Evolutionary conservation across 257 asterid species (phyloP).

Genomic region (Cinchona pubescens): DNA sequence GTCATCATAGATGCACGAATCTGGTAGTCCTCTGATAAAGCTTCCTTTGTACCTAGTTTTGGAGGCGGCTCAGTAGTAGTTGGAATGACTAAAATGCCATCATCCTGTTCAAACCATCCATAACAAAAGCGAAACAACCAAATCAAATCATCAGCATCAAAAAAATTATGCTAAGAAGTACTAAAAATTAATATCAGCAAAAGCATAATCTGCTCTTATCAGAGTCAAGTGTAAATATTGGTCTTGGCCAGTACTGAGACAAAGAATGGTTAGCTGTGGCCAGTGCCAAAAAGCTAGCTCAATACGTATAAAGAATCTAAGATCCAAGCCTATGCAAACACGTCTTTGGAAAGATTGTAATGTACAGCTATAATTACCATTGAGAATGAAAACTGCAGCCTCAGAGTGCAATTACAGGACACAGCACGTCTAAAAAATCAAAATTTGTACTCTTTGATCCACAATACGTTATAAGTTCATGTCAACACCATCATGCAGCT

Average conservation of each 20-base stretch:
- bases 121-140: background rate
- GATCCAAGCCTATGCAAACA: background rate
- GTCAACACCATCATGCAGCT: background rate
- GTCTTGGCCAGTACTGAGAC: background rate
- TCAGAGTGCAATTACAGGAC: background rate
- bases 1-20: constrained; percentile 53
- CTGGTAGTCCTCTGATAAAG: constrained; percentile 53
- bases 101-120: constrained; percentile 56
- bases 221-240: background rate
- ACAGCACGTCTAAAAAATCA: background rate
- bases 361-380: background rate
- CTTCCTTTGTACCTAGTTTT: constrained; percentile 77
- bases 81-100: constrained; percentile 82
- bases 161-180: background rate
- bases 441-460: background rate
- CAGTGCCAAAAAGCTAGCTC: background rate
- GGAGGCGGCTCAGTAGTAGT: constrained; percentile 72
- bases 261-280: background rate
- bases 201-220: background rate
- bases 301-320: background rate
- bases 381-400: background rate
- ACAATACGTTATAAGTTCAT: background rate
- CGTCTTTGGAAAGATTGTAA: background rate
- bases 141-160: background rate
- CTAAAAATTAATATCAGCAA: background rate